phyloP scores from a whole-genome alignment of 148 eudicot genomes.

The Rhododendron kiyosumense region DNA sequence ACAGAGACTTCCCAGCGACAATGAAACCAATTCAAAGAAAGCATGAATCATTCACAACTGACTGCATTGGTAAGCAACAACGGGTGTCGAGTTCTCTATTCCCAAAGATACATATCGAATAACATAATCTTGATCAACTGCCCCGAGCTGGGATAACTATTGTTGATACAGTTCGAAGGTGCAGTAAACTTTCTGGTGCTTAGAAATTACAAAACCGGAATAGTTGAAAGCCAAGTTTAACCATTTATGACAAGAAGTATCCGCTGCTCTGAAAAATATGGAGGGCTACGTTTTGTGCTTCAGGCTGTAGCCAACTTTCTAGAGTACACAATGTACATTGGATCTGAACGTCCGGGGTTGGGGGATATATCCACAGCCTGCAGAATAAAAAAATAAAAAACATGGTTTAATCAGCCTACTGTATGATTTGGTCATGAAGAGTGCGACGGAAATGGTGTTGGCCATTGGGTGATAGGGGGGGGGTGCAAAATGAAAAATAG shows the following conservation, averaged over 20 bases:
- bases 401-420: neutral
- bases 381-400: neutral
- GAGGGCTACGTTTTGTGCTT: constrained; percentile 1
- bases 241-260: neutral
- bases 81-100: neutral
- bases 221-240: neutral
- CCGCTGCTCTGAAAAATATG: neutral
- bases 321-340: constrained; percentile 86
- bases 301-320: constrained; percentile 59
- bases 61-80: neutral
- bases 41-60: neutral
- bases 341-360: constrained; percentile 91
- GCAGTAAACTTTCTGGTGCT: neutral
- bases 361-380: constrained; percentile 97
- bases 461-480: neutral
- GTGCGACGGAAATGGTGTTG: neutral
- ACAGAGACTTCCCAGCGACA: neutral
- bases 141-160: neutral
- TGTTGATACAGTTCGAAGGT: neutral
- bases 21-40: neutral
- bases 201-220: neutral
- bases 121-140: neutral
- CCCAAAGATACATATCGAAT: neutral
- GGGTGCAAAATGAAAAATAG: neutral
- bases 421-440: neutral